Evolutionary conservation across 1,284 basidiomycete species (phyloP), one percentile per base, ranked within the genome.

Genomic region (Volvariella volvacea): DNA sequence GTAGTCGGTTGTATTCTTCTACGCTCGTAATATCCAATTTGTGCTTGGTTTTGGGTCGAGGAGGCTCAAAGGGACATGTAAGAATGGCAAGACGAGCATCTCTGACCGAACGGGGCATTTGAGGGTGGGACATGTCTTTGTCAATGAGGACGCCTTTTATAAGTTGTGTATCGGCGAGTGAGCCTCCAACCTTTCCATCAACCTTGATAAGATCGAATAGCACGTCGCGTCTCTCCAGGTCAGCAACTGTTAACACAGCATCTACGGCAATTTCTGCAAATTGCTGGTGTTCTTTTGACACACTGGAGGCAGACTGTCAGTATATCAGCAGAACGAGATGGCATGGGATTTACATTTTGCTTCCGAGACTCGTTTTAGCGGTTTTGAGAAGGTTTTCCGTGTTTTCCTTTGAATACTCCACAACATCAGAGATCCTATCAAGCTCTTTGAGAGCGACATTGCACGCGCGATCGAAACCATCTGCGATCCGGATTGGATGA

Each of bases 171-270:
- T 99, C 96, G 25, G 92, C 92, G 39, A 99, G 80, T 7, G 91
- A 91, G 37, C 96, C 95, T 44, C 95, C 96, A 52, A 98, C 93
- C 71, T 99, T 99, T 60, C 95, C 95, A 58, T 97, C 92, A 22
- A 99, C 95, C 67, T 99, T 99, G 79, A 99, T 98, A 51, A 99
- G 76, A 69, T 99, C 95, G 65, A 99, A 99, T 48, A 91, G 88
- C 19, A 99, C 95, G 64, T 99, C 96, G 49, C 84, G 83, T 47
- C 96, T 86, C 52, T 94, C 83, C 43, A 99, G 74, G 63, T 99
- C 95, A 12, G 95, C 95, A 8, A 99, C 96, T 0, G 88, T 82
- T 37, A 99, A 73, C 12, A 99, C 95, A 15, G 95, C 91, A 57
- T 99, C 94, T 37, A 98, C 92, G 15, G 96, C 96, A 55, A 99